Base-by-base conservation (phyloP, 192 early-diverging fungal species). In the Coemansia biformis region DNA sequence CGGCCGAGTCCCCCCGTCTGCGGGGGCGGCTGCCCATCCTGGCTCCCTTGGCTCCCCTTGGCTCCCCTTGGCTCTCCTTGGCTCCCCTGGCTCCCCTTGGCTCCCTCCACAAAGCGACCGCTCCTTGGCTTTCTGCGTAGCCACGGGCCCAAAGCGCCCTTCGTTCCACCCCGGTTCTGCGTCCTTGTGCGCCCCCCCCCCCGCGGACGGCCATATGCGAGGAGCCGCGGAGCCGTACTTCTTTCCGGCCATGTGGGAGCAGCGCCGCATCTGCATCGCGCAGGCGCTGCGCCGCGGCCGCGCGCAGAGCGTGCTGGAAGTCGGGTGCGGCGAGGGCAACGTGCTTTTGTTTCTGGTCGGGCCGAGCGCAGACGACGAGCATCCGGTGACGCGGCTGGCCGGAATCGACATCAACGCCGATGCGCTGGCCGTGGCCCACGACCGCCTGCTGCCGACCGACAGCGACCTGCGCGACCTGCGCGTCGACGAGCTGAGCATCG, bases 311-410 rank as follows among this genome's bases (percentile, higher is more conserved):
- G 83, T 93, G n/a, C 59, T 90, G 16, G 93, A 96, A 48, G 75
- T 85, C 40, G 93, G 93, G 1, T 93, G 91, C 63, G 93, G 93
- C 34, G 88, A 89, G 40, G 91, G 82, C 15, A 68, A 81, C 14
- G 48, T 96, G 36, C 57, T 87, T 5, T 64, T 79, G 10, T 83
- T 86, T 39, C 75, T 96, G 13, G 54, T 23, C 28, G n/a, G 51
- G 81, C 8, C 59, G 65, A 34, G 59, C 66, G 17, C 40, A 14
- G 79, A 84, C 50, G 46, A 69, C 34, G 71, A 61, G 30, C 42
- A 46, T 16, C 63, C 63, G 22, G 82, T 90, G 17, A 75, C 63
- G 0, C 60, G 51, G 26, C 63, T 96, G 14, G 76, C 58, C 32
- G 90, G 91, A 8, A 57, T 96, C 38, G 91, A 96, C 46, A 42